Base-by-base conservation (phyloP, 371 early-diverging fungal species). In the Haplosporangium sp. region DNA sequence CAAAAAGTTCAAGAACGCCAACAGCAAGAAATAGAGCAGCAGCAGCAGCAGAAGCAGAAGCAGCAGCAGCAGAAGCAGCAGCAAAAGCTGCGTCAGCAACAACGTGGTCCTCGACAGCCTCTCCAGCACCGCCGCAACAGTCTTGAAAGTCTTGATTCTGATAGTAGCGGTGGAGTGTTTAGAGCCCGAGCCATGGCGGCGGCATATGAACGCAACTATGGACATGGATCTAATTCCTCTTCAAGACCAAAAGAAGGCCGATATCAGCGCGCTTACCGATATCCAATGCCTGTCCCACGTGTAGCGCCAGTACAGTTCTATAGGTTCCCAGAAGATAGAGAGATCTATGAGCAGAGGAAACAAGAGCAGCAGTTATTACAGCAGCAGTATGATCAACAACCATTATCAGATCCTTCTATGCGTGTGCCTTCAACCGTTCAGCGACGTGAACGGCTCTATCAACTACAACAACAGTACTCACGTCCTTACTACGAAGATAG, bases 61-160 rank as follows among this genome's bases (percentile, higher is more conserved):
- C 48, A 38, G 52, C 59, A 39, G 34, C 67, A 47, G 17, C 56
- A 6, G 11, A 48, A 64, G 20, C 58, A 55, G 9, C 58, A 53
- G 9, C 50, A 65, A n/a, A 56, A 57, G 11, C 42, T 58, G 37
- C 48, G 19, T 15, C 63, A 67, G 60, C 42, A 65, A 35, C 64
- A 40, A 37, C 58, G 9, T 44, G 15, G 6, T 34, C 63, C 17
- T 13, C 38, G 48, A 4, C 48, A n/a, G 17, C 6, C 72, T 13
- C 4, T 48, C 17, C 71, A 42, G 17, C 63, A 68, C 1, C 82
- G 82, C n/a, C 56, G 82, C 13, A 72, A 81, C 39, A 81, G 82
- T 48, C 50, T 81, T 35, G 82, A 81, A 2, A 81, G 82, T 38
- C 62, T 81, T 9, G 66, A 61, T 20, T 81, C 82, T n/a, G 72